Conservation (phyloP, 2,329 filamentous ascomycete genomes). For the Aspergillus sp. region DNA sequence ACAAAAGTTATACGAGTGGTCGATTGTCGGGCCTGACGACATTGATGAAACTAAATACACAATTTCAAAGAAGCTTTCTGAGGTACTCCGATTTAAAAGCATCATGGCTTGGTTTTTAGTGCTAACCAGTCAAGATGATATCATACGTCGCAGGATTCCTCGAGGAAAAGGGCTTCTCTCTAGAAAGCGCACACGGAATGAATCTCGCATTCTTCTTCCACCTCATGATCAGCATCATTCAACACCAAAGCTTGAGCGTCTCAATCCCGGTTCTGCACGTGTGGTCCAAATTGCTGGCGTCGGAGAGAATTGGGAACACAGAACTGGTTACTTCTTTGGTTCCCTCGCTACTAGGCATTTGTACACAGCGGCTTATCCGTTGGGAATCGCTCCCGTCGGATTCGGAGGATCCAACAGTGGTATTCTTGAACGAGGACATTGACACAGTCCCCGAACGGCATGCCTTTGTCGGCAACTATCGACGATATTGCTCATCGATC, state of each 20-base stretch:
- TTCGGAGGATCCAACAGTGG: constrained; percentile 69
- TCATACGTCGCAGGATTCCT: constrained; percentile 81
- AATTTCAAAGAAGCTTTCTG: constrained; percentile 87
- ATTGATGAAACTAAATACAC: constrained; percentile 90
- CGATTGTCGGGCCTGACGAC: constrained; percentile 70
- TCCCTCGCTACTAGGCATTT: constrained; percentile 73
- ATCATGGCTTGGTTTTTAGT: not conserved
- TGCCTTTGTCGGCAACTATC: constrained; percentile 92
- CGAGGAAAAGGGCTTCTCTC: constrained; percentile 66
- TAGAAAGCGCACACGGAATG: constrained; percentile 53
- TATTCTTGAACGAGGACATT: constrained; percentile 87
- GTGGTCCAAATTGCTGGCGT: constrained; percentile 78
- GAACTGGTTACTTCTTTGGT: constrained; percentile 60
- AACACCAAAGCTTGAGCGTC: constrained; percentile 81
- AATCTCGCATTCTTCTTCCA: constrained; percentile 73
- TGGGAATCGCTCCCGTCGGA: constrained; percentile 86
- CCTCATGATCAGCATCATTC: constrained; percentile 72
- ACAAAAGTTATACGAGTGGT: constrained; percentile 73
- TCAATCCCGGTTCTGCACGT: constrained; percentile 89
- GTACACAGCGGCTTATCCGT: constrained; percentile 75
- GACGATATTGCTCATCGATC: constrained; percentile 80
- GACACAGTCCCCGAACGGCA: constrained; percentile 92
- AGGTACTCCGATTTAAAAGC: constrained; percentile 49
- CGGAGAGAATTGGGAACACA: constrained; percentile 59
- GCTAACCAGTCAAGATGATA: constrained; percentile 57